phyloP scores from a whole-genome alignment of 2,329 filamentous ascomycete genomes.

The Fusarium zealandicum region DNA sequence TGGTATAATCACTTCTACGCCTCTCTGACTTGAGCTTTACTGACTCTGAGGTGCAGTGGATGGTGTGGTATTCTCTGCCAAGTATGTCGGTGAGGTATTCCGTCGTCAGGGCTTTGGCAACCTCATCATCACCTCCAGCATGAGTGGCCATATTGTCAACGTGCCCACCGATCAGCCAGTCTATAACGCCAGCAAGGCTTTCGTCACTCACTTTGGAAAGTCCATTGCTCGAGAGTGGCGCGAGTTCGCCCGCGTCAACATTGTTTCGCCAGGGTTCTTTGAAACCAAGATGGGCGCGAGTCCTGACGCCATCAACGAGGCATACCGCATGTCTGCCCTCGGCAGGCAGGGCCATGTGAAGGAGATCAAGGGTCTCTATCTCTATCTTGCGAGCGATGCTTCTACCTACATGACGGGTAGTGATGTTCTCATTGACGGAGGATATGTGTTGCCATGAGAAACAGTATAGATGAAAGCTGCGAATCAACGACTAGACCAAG shows the following conservation, averaged over 20 bases:
- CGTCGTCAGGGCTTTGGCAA: conserved; percentile 53
- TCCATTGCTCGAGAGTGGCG: conserved; percentile 62
- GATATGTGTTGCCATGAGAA: conserved; percentile 21
- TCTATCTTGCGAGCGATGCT: conserved; percentile 61
- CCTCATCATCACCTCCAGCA: conserved; percentile 59
- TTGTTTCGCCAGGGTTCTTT: conserved; percentile 57
- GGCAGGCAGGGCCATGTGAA: conserved; percentile 68
- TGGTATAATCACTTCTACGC: conserved; percentile 41
- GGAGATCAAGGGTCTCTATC: conserved; percentile 68
- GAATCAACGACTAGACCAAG: too few species aligned
- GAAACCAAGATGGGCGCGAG: conserved; percentile 60
- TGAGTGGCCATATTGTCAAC: conserved; percentile 58
- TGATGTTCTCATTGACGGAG: conserved; percentile 28
- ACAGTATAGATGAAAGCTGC: background rate
- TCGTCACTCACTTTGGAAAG: conserved; percentile 61
- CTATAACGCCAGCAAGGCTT: conserved; percentile 64
- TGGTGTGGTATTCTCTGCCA: conserved; percentile 54
- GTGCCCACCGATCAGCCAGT: conserved; percentile 60
- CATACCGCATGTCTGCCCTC: conserved; percentile 57
- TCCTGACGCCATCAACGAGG: conserved; percentile 53
- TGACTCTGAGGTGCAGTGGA: conserved; percentile 50
- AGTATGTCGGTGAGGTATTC: conserved; percentile 54
- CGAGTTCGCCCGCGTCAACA: conserved; percentile 63
- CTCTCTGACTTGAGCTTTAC: background rate
- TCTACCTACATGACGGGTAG: conserved; percentile 33